Conservation (phyloP, 192 early-diverging fungal genomes). For the Allomyces macrogynus region DNA sequence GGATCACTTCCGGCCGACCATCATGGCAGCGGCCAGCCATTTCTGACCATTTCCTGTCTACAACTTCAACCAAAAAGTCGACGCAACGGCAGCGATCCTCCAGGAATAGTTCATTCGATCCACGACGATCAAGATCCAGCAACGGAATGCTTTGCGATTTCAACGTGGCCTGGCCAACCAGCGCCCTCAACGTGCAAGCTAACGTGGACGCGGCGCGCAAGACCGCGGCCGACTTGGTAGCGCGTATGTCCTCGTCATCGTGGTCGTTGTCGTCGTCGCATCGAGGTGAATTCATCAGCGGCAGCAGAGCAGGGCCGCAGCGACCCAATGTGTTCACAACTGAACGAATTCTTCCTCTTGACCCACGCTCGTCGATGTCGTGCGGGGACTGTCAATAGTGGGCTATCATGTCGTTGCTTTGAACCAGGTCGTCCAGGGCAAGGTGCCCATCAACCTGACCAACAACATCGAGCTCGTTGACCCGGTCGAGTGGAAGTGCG, state of each 20-base stretch:
- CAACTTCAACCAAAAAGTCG: too few relatives aligned
- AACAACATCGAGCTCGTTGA: not conserved
- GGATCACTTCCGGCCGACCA: too few relatives aligned
- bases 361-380: not conserved
- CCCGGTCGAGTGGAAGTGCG: not conserved
- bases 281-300: not conserved
- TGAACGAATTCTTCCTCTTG: too few relatives aligned
- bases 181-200: constrained; percentile 6
- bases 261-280: not conserved
- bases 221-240: constrained; percentile 19
- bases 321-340: too few relatives aligned
- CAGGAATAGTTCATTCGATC: too few relatives aligned
- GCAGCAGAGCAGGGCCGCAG: too few relatives aligned
- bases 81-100: too few relatives aligned
- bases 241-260: constrained; percentile 12
- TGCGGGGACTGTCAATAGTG: constrained; percentile 12
- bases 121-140: too few relatives aligned
- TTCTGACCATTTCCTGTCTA: too few relatives aligned
- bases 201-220: constrained; percentile 20
- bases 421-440: constrained; percentile 24
- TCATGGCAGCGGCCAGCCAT: too few relatives aligned
- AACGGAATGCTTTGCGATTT: constrained; percentile 32
- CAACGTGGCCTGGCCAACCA: constrained; percentile 23
- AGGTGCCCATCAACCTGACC: constrained; percentile 17
- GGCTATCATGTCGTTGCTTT: constrained; percentile 35